Evolutionary conservation across 192 early-diverging fungal genomes (phyloP).

Genomic region (Coemansia sp.): DNA sequence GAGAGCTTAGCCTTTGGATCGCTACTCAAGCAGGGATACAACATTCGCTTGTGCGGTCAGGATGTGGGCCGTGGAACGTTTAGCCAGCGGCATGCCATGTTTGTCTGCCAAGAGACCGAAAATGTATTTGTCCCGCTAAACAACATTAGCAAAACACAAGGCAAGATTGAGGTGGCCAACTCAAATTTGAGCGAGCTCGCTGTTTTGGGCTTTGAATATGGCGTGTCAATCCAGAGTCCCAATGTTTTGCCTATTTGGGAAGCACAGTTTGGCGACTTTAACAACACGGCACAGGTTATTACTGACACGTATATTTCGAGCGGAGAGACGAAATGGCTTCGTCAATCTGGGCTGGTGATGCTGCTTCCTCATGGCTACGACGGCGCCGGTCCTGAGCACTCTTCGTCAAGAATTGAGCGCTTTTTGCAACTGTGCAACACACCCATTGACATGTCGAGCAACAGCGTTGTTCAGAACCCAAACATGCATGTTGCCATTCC

Average conservation of each 20-base stretch:
- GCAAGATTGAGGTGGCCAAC: constrained; percentile 86
- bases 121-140: constrained; percentile 85
- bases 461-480: constrained; percentile 65
- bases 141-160: constrained; percentile 56
- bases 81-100: constrained; percentile 95
- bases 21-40: constrained; percentile 77
- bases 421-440: constrained; percentile 93
- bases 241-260: constrained; percentile 92
- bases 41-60: constrained; percentile 93
- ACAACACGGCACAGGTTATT: constrained; percentile 93
- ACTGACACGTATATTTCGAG: constrained; percentile 88
- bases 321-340: constrained; percentile 94
- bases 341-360: constrained; percentile 90
- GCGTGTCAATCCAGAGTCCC: constrained; percentile 88
- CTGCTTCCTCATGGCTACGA: constrained; percentile 94
- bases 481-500: constrained; percentile 93
- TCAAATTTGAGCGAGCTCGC: constrained; percentile 90
- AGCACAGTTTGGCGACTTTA: constrained; percentile 98
- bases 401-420: constrained; percentile 85
- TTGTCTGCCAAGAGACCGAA: constrained; percentile 90
- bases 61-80: constrained; percentile 98
- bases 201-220: constrained; percentile 94
- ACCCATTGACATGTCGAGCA: constrained; percentile 62
- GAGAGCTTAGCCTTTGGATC: constrained; percentile 91
- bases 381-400: constrained; percentile 95